phyloP scores from a whole-genome alignment of 768 basidiomycete genomes.

The Termitomyces sp. region DNA sequence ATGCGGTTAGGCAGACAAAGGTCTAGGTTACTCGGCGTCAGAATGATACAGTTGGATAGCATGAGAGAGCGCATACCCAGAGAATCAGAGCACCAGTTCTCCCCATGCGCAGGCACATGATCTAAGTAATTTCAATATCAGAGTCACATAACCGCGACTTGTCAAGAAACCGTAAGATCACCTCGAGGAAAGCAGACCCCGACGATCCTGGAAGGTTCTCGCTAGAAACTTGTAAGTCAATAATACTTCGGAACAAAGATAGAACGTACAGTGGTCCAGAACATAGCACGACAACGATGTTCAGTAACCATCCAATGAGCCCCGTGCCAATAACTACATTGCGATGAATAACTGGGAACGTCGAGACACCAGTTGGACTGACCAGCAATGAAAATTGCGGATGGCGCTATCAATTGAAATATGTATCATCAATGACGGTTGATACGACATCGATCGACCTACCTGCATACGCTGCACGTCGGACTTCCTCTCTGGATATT shows the following conservation, averaged over 20 bases:
- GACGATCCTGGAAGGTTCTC: constrained; percentile 64
- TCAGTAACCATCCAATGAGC: constrained; percentile 79
- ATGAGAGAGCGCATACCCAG: constrained; percentile 44
- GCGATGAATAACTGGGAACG: too few relatives aligned
- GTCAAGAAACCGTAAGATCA: constrained; percentile 8
- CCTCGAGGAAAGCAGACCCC: constrained; percentile 70
- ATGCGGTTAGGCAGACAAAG: constrained; percentile 81
- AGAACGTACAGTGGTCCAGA: constrained; percentile 63
- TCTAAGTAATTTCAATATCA: constrained; percentile 36
- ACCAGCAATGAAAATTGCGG: constrained; percentile 25
- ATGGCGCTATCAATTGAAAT: constrained; percentile 14
- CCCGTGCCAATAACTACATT: constrained; percentile 64
- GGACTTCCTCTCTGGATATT: constrained; percentile 63
- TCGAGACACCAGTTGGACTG: background rate
- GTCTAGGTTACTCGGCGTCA: constrained; percentile 28
- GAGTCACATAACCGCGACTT: background rate
- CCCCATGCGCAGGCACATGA: constrained; percentile 73
- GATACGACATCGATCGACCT: constrained; percentile 7
- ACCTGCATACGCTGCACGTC: constrained; percentile 75
- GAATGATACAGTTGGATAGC: background rate
- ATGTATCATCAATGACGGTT: background rate
- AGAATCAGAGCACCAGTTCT: constrained; percentile 70
- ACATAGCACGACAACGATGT: constrained; percentile 83
- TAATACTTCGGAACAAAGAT: background rate
- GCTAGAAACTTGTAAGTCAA: constrained; percentile 23